Conservation (phyloP, 192 early-diverging fungal species). For the Dissophora globulifera region DNA sequence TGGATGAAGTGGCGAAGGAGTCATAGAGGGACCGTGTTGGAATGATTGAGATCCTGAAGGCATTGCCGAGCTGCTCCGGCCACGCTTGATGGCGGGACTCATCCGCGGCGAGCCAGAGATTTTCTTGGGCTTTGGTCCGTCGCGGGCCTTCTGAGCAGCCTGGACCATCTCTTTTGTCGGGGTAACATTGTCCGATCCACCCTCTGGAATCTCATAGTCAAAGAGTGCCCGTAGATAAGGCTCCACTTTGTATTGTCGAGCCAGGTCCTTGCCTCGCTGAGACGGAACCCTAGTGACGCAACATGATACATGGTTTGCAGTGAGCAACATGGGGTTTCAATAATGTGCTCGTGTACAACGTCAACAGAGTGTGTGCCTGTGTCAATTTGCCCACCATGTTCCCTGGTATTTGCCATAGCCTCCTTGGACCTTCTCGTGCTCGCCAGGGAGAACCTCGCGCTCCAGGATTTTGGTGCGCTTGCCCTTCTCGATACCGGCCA, state of each 20-base stretch:
- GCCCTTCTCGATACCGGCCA: conserved; percentile 89
- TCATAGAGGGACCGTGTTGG: conserved; percentile 22
- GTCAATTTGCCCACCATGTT: conserved; percentile 70
- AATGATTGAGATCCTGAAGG: conserved; percentile 18
- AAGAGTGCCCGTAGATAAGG: conserved; percentile 79
- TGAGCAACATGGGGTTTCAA: too few relatives aligned
- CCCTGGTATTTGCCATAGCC: conserved; percentile 97
- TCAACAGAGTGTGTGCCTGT: too few relatives aligned
- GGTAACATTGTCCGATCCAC: conserved; percentile 34
- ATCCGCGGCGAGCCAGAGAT: conserved; percentile 13
- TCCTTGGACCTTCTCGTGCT: conserved; percentile 95
- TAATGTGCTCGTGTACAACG: too few relatives aligned
- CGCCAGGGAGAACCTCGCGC: conserved; percentile 79
- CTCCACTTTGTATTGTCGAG: conserved; percentile 82
- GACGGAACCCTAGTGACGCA: conserved; percentile 85
- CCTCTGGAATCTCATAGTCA: conserved; percentile 77
- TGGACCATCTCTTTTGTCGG: conserved; percentile 62
- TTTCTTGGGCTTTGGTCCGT: conserved; percentile 15
- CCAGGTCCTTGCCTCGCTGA: conserved; percentile 83
- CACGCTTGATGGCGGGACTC: conserved; percentile 18
- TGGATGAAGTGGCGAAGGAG: conserved; percentile 42
- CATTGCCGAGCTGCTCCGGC: conserved; percentile 19
- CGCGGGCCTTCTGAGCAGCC: conserved; percentile 25
- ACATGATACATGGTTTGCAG: neutral
- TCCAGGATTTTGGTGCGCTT: conserved; percentile 91